phyloP scores from a whole-genome alignment of 2,329 filamentous ascomycete genomes.

The Helotiales sp. region DNA sequence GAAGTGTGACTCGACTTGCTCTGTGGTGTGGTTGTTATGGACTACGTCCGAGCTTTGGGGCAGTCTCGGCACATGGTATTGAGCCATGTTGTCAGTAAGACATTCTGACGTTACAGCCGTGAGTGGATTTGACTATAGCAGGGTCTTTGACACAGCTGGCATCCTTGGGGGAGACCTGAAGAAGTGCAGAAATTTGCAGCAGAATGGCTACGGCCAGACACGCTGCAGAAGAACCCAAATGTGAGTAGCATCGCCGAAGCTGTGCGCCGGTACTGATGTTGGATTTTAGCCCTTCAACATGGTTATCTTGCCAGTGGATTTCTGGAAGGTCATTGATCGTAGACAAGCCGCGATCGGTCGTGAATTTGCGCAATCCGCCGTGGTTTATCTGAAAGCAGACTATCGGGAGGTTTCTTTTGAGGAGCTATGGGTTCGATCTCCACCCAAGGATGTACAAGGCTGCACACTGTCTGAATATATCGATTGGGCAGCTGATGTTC shows the following conservation, averaged over 20 bases:
- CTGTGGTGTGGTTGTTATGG: neutral
- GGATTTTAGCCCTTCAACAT: neutral
- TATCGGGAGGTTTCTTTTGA: neutral
- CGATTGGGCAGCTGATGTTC: too few relatives aligned
- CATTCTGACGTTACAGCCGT: neutral
- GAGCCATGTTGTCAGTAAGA: neutral
- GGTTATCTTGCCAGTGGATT: neutral
- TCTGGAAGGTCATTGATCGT: neutral
- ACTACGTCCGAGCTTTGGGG: neutral
- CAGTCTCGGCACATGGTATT: neutral
- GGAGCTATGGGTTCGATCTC: too few relatives aligned
- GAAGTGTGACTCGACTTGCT: neutral
- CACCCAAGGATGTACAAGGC: too few relatives aligned
- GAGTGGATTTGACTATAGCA: neutral
- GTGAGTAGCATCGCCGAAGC: neutral
- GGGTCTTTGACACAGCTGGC: neutral
- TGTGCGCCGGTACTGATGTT: neutral
- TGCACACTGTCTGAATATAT: too few relatives aligned
- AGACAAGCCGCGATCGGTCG: neutral
- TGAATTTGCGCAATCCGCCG: neutral
- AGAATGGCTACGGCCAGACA: neutral
- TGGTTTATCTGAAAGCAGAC: neutral
- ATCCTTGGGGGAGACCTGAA: neutral
- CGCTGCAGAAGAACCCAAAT: neutral
- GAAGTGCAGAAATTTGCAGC: neutral